Base-by-base conservation (phyloP, 2,329 filamentous ascomycete genomes). In the Cladosporium sp. region DNA sequence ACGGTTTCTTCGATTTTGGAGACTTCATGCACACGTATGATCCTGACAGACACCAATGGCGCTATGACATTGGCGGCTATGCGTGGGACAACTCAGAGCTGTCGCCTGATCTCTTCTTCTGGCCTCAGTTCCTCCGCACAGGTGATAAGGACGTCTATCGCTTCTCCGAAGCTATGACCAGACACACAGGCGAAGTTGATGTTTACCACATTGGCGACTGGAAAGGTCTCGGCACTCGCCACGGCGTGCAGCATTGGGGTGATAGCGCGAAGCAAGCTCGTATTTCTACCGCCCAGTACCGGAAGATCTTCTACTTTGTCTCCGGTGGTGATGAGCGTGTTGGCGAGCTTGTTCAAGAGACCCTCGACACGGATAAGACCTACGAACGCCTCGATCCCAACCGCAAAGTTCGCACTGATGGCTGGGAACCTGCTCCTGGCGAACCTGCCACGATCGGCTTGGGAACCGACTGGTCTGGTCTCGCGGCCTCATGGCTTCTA, bases 11-110 rank as follows among this genome's bases (percentile, higher is more conserved):
- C 62, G 79, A 84, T 52, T 71, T 81, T 48, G 81, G 81, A 2
- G 81, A 84, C 55, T 72, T 84, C 35, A 79, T 80, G 71, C 81
- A 84, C 57, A 78, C 78, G 0, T 84, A 84, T 53, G 80, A 84
- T 43, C 55, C 61, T 0, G 75, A 82, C 59, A 69, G 80, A 4
- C 80, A 83, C 54, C 71, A 70, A 1, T 84, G 81, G 81, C 72
- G 78, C 1, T 84, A 83, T 50, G 81, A 84, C 39, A 63, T 84
- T 15, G 81, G 81, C 3, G 81, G 81, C 0, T 84, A 79, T 51
- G 80, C 79, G 0, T 84, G 81, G 81, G 80, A 83, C 42, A 84
- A 84, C 58, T 80, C 77, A 0, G 80, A 84, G 59, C 69, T 84
- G 0, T 83, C 80, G 0, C 78, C 81, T 0, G 80, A 84, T 56